phyloP scores from a whole-genome alignment of 495 filamentous ascomycete genomes.

The Podospora comata region DNA sequence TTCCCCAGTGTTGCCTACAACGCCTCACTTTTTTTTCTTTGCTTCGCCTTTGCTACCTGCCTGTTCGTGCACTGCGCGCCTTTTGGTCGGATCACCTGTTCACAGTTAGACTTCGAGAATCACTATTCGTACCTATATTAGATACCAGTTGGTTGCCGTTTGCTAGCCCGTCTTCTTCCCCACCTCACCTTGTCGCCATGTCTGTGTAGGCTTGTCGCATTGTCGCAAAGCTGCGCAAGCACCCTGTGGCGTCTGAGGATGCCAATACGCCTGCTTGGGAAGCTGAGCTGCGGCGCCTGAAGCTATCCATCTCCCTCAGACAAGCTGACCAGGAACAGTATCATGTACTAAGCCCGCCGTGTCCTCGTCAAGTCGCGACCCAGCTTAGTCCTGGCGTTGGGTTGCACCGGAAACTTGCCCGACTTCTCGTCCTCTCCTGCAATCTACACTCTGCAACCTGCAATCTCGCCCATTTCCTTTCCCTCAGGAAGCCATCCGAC shows the following conservation, averaged over 20 bases:
- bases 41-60: conserved; percentile 17
- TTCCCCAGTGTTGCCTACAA: conserved; percentile 17
- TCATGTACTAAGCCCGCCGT: conserved; percentile 43
- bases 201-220: background rate
- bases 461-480: background rate
- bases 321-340: conserved; percentile 38
- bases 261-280: conserved; percentile 5
- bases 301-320: conserved; percentile 2
- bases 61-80: conserved; percentile 16
- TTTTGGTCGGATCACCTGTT: background rate
- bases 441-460: background rate
- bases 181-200: background rate
- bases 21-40: conserved; percentile 23
- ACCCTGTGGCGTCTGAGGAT: conserved; percentile 34
- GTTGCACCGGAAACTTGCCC: conserved; percentile 23
- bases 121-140: conserved; percentile 6
- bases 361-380: conserved; percentile 36
- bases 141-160: conserved; percentile 17
- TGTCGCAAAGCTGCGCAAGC: conserved; percentile 6
- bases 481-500: background rate
- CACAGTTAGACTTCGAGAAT: background rate
- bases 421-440: conserved; percentile 8
- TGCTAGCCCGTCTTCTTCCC: conserved; percentile 14
- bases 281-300: conserved; percentile 20
- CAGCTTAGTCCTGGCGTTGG: conserved; percentile 35